Evolutionary conservation across 768 basidiomycete genomes (phyloP), one percentile per base, ranked within the genome.

Genomic region (Harrya chromipes): DNA sequence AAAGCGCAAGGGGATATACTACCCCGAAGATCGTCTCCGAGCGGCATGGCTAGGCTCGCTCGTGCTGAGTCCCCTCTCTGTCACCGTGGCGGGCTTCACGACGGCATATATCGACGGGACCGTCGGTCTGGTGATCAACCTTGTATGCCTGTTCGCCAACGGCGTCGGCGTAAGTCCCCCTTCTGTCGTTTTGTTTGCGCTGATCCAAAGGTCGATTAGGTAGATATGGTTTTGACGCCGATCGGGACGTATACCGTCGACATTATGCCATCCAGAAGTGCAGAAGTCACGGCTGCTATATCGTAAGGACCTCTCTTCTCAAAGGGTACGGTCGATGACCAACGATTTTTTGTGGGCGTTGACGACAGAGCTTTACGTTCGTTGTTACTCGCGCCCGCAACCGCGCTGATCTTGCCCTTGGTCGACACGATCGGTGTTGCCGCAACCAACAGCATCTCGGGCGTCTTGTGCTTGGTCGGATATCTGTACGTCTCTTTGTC

Each of bases 11-110:
- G 84, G 83, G 1, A 56, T 70, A 2, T 85, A 82, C 83, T 76
- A 79, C 37, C 85, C 85, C 0, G 85, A 89, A 62, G 87, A 85
- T 54, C 78, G 85, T 6, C 72, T 87, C 21, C 74, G 81, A 1
- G 82, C 74, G 2, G 69, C 77, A 2, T 60, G 80, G 29, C 55
- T 72, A 6, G 78, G 80, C 9, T 73, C 72, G 4, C 65, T 73
- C 0, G 27, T 79, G 16, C 66, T 85, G 24, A 69, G 77, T 4
- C 87, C 85, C 0, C 21, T 82, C 1, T 78, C 83, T 1, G 62
- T 82, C 3, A 59, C 80, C 0, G 43, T 67, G 0, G 73, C 72
- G 0, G 84, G 84, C 1, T 53, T 85, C 3, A 59, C 76, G n/a
- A 80, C 74, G 13, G 58, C 70, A 29, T 84, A 74, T 58, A 68